Conservation (phyloP, 2,329 filamentous ascomycete species). For the Penicillium sp. region DNA sequence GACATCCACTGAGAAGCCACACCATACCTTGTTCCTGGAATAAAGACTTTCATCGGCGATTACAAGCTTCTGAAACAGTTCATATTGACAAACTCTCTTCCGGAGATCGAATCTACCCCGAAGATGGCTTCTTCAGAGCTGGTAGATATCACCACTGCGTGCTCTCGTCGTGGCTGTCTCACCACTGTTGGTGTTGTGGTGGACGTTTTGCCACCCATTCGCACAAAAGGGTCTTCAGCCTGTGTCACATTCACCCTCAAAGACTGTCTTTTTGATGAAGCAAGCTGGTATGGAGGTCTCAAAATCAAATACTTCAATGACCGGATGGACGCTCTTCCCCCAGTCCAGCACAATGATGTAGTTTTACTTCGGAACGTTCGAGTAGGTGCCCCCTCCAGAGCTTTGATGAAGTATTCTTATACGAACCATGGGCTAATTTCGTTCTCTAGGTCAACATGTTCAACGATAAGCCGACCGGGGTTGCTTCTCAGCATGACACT, state of each 20-base stretch:
- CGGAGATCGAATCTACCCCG: background rate
- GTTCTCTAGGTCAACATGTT: slow-evolving; percentile 28
- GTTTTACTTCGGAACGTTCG: slow-evolving; percentile 66
- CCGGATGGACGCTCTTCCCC: slow-evolving; percentile 51
- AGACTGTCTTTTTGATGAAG: slow-evolving; percentile 59
- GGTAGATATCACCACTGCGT: slow-evolving; percentile 55
- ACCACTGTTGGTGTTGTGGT: slow-evolving; percentile 74
- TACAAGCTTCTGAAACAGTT: background rate
- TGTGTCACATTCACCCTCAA: slow-evolving; percentile 67
- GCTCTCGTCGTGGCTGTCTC: slow-evolving; percentile 44
- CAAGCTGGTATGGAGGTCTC: slow-evolving; percentile 47
- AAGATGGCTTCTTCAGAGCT: slow-evolving; percentile 46
- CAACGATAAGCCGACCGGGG: slow-evolving; percentile 31
- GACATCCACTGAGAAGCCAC: slow-evolving; percentile 15
- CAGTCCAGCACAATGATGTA: slow-evolving; percentile 64
- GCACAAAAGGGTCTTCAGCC: slow-evolving; percentile 62
- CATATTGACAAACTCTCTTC: background rate
- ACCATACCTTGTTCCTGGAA: slow-evolving; percentile 12
- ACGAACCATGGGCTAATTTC: slow-evolving; percentile 24
- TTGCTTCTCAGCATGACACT: slow-evolving; percentile 36
- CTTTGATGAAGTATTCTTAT: slow-evolving; percentile 22
- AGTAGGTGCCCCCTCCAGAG: slow-evolving; percentile 45
- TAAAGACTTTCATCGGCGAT: background rate
- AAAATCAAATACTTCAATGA: slow-evolving; percentile 68
- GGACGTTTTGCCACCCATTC: slow-evolving; percentile 63